phyloP scores from a whole-genome alignment of 257 asterid genomes.

The Gentiana straminea region DNA sequence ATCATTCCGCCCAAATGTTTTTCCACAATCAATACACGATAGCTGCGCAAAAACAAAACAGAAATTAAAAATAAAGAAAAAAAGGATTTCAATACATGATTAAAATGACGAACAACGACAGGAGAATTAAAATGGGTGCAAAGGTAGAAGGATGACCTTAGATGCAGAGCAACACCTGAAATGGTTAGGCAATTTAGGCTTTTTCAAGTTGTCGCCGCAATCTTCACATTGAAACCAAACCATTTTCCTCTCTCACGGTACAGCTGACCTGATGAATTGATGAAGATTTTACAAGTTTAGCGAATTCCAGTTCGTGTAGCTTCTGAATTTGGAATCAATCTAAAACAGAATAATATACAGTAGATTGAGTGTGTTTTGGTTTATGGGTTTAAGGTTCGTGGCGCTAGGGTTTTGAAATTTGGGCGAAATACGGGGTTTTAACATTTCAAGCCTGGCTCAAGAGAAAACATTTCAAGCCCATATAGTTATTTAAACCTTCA shows the following conservation, averaged over 20 bases:
- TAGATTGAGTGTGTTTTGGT: neutral
- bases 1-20: conserved; percentile 55
- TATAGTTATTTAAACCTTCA: no score
- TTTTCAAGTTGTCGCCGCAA: conserved; percentile 89
- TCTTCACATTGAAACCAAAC: conserved; percentile 99
- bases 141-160: conserved; percentile 34
- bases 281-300: no score
- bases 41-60: conserved; percentile 25
- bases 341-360: neutral
- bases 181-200: conserved; percentile 81
- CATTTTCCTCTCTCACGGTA: conserved; percentile 19
- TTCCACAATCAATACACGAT: conserved; percentile 91
- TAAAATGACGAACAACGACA: neutral
- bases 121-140: neutral
- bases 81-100: neutral
- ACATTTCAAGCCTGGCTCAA: no score
- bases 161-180: conserved; percentile 83
- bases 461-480: no score
- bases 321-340: neutral
- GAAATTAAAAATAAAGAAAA: neutral
- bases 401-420: conserved; percentile 8
- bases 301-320: neutral
- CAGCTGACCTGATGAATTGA: no score
- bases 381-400: neutral
- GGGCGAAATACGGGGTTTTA: neutral